A percentile compares a stretch with the other conserved stretches of the same genome.
These are phyloP conservation scores for Podaxis sp. DNA, from an alignment of 768 basidiomycete genomes.

Conservation along the genomic window DNA sequence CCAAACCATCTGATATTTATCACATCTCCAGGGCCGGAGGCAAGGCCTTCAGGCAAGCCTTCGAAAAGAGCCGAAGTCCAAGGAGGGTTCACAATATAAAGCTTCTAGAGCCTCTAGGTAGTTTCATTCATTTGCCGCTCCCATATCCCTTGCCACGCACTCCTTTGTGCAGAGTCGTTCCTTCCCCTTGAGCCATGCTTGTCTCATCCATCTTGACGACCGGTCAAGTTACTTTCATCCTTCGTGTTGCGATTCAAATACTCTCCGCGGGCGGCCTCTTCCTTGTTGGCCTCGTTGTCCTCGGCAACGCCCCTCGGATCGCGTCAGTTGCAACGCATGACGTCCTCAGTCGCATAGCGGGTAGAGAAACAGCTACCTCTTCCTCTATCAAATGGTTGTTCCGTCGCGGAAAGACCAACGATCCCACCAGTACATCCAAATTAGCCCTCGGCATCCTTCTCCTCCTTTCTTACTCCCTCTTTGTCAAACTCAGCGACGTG, in stretches of 20 bases:
- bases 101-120: no score
- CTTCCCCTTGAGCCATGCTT: constrained; percentile 1
- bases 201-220: constrained; percentile 15
- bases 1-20: no score
- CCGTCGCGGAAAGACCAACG: constrained; percentile 15
- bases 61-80: no score
- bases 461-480: constrained; percentile 13
- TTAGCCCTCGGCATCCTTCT: constrained; percentile 17
- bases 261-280: constrained; percentile 20
- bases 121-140: no score
- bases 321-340: constrained; percentile 23
- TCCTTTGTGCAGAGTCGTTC: not conserved
- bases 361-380: constrained; percentile 15
- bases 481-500: not conserved
- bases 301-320: constrained; percentile 20
- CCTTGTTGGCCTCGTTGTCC: constrained; percentile 20
- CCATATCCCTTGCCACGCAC: no score
- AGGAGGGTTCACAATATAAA: no score
- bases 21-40: no score
- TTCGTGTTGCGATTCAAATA: constrained; percentile 24
- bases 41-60: no score
- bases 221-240: constrained; percentile 24
- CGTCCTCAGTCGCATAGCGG: constrained; percentile 20
- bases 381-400: constrained; percentile 20
- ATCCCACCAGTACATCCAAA: constrained; percentile 16